Evolutionary conservation across 2,329 filamentous ascomycete species (phyloP), one percentile per base, ranked within the genome.

Genomic region (Dothiorella sarmentorum): DNA sequence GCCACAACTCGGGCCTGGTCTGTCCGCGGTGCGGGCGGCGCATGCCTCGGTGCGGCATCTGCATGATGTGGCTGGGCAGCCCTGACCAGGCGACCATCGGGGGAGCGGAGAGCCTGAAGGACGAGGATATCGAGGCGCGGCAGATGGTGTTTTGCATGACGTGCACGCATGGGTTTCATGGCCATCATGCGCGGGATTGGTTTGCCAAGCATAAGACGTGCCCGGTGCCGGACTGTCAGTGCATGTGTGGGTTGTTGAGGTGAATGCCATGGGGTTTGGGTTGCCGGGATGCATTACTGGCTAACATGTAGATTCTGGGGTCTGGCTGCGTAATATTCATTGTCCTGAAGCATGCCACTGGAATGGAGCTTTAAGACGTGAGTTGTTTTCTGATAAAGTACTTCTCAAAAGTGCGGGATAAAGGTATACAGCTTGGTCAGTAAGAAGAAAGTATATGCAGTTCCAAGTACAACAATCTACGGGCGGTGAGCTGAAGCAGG

Each of bases 121-220:
- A 72, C 40, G 72, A 74, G 60, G 81, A 83, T 62, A 59, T 76
- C 6, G 79, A 85, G 75, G 77, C 76, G 15, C 74, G 79, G 56
- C 80, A 85, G 64, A 76, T 85, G 62, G 80, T 81, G 4, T 84
- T 86, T 65, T 87, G 85, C 65, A 81, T 83, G 63, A 79, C 76
- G 60, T 87, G 85, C 67, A 82, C 81, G 63, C 85, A 87, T 73
- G 84, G 83, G 0, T 85, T 82, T 63, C 85, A 87, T 73, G 83
- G 81, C 3, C 75, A 84, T 68, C 84, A 87, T 75, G 84, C 85
- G 10, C 72, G 78, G 63, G 78, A 80, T 61, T 87, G 85, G 85
- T 87, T 87, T 69, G 70, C 68, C 20, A 76, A 75, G 63, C 79
- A 82, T 69, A 71, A 71, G 35, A 76, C 78, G 63, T 84, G 82